Evolutionary conservation across 768 basidiomycete genomes (phyloP), one percentile per base, ranked within the genome.

Genomic region (Podaxis sp.): DNA sequence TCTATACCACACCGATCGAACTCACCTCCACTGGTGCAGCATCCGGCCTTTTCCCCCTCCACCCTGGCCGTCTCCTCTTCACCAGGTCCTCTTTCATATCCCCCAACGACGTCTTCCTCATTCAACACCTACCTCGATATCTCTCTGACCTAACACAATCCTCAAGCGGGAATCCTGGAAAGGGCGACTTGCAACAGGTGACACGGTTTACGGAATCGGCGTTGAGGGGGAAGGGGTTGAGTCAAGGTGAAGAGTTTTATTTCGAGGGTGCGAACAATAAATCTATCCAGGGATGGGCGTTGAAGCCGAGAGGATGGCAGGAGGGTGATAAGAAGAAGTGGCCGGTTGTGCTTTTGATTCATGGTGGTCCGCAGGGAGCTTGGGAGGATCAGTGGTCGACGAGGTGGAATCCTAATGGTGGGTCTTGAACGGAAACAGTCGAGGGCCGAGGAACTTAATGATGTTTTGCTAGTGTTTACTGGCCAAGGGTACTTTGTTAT

Each of bases 371-470:
- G 4, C 89, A 93, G 70, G 81, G 87, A 29, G 92, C 90, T 53
- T 97, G 94, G 95, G 86, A 88, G 66, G 95, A 97, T 70, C 81
- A 85, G 49, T 98, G 96, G 96, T 89, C 87, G 2, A 95, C 86
- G 29, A 79, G 94, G 58, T 96, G 96, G 96, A 98, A 97, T 74
- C 91, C 89, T 0, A 92, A 94, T 68, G 80, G 90, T 90, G 60
- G 46, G 68, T 68, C 15, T 47, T 13, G 6, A 19, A 8, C 22
- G 12, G 15, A 51, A 47, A 46, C 46, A 46, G 58, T 33, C 29
- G 9, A 33, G 29, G 29, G 29, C 8, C 9, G 29, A 8, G 25
- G 38, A 51, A 27, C 33, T 40, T 54, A 7, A 46, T n/a, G 15
- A 8, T 41, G 43, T n/a, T 55, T 43, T 41, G 40, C 5, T 61